phyloP scores from a whole-genome alignment of 2,329 filamentous ascomycete species.

The Orbilia quercus region DNA sequence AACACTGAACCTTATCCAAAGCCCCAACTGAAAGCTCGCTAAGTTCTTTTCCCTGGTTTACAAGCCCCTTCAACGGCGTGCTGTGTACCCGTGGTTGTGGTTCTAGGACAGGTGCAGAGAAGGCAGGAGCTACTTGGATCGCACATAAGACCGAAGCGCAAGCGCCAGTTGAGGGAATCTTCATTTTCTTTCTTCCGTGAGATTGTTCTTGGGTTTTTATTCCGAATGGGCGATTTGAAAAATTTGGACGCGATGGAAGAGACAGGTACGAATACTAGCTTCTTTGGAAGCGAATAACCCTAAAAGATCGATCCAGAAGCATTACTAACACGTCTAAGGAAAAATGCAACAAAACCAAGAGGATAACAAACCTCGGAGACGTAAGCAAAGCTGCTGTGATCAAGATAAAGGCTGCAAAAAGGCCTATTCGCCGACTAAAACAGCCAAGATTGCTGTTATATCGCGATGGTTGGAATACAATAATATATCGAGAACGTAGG shows the following conservation, averaged over 20 bases:
- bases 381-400: not conserved
- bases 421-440: not conserved
- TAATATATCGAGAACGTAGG: not conserved
- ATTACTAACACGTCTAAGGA: not conserved
- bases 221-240: constrained; percentile 17
- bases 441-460: not conserved
- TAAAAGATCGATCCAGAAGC: not conserved
- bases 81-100: constrained; percentile 42
- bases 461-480: constrained; percentile 9
- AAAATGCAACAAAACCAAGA: constrained; percentile 1
- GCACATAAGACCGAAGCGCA: constrained; percentile 40
- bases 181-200: constrained; percentile 19
- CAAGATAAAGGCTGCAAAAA: not conserved
- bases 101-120: constrained; percentile 41
- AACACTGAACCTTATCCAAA: constrained; percentile 37
- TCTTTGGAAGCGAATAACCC: not conserved
- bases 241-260: constrained; percentile 9
- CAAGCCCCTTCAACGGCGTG: constrained; percentile 35
- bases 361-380: not conserved
- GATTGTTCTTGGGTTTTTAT: constrained; percentile 27
- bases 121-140: constrained; percentile 35
- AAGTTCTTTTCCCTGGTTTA: constrained; percentile 43
- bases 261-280: constrained; percentile 5
- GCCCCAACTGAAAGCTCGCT: constrained; percentile 38
- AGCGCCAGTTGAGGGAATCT: constrained; percentile 30